Percentiles rank a stretch among this genome's conserved stretches.
These are phyloP conservation scores for Poteriospumella lacustris DNA, from an alignment of 108 stramenopile genomes.

Conservation along the genomic window DNA sequence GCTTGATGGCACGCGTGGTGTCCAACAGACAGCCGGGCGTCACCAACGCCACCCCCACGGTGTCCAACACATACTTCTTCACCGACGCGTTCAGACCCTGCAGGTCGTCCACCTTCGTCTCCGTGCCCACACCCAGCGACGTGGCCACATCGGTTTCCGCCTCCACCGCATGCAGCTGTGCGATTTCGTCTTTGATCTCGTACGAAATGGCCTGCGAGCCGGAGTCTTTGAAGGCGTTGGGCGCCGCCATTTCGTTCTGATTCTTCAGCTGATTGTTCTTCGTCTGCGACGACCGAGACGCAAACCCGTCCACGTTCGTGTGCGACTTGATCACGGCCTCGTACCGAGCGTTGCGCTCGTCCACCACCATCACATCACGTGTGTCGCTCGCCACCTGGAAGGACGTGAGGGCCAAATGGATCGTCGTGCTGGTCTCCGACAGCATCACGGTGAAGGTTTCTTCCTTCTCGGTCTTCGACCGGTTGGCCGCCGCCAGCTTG, in stretches of 20 bases:
- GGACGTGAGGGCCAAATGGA: background rate
- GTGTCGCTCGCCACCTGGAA: background rate
- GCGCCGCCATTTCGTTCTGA: slow-evolving; percentile 21
- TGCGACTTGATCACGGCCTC: slow-evolving; percentile 9
- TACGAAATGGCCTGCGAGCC: slow-evolving; percentile 11
- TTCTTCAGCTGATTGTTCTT: slow-evolving; percentile 22
- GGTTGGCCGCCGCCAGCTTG: background rate
- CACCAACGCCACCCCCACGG: slow-evolving; percentile 10
- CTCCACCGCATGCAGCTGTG: background rate
- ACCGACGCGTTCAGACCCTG: background rate
- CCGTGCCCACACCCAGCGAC: background rate
- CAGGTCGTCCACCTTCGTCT: background rate
- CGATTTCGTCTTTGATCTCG: background rate
- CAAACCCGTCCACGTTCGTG: background rate
- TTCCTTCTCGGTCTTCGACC: background rate
- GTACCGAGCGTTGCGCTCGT: background rate
- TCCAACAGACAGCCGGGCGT: slow-evolving; percentile 41
- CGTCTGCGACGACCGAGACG: background rate
- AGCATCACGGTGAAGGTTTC: background rate
- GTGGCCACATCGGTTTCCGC: background rate
- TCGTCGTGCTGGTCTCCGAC: background rate
- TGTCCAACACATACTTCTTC: slow-evolving; percentile 10
- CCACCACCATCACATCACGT: background rate
- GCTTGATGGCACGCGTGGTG: background rate
- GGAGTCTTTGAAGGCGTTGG: background rate